phyloP scores from a whole-genome alignment of 1,139 yeast species.

The Magnusiomyces suaveolens region DNA sequence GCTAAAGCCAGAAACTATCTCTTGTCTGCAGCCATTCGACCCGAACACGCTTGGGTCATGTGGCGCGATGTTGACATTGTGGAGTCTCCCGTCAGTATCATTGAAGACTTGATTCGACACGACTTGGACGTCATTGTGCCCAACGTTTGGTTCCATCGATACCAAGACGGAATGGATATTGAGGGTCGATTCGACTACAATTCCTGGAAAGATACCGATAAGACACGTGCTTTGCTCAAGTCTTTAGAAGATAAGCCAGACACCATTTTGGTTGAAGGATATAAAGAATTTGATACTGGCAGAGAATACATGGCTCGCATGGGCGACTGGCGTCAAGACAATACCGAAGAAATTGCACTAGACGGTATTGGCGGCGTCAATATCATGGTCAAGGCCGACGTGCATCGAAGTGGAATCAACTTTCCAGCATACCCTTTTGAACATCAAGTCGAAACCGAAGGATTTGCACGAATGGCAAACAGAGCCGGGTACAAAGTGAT shows the following conservation, averaged over 20 bases:
- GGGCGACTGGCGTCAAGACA: constrained; percentile 55
- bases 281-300: constrained; percentile 84
- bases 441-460: constrained; percentile 85
- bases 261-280: constrained; percentile 85
- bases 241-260: constrained; percentile 51
- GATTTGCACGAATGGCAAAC: constrained; percentile 80
- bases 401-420: constrained; percentile 74
- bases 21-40: constrained; percentile 62
- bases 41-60: constrained; percentile 88
- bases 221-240: constrained; percentile 57
- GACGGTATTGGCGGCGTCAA: constrained; percentile 93
- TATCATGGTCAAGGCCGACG: constrained; percentile 68
- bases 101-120: constrained; percentile 67
- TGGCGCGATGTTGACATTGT: constrained; percentile 93
- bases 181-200: constrained; percentile 82
- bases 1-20: constrained; percentile 89
- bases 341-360: constrained; percentile 55
- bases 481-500: constrained; percentile 73
- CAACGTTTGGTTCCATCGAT: constrained; percentile 78
- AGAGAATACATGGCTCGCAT: constrained; percentile 72
- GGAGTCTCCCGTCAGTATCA: constrained; percentile 67
- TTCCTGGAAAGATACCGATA: constrained; percentile 77
- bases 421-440: constrained; percentile 84
- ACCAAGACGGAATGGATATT: constrained; percentile 59
- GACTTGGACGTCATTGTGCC: constrained; percentile 80